Conservation (phyloP, 768 basidiomycete genomes). For the Glaciozyma martinii region DNA sequence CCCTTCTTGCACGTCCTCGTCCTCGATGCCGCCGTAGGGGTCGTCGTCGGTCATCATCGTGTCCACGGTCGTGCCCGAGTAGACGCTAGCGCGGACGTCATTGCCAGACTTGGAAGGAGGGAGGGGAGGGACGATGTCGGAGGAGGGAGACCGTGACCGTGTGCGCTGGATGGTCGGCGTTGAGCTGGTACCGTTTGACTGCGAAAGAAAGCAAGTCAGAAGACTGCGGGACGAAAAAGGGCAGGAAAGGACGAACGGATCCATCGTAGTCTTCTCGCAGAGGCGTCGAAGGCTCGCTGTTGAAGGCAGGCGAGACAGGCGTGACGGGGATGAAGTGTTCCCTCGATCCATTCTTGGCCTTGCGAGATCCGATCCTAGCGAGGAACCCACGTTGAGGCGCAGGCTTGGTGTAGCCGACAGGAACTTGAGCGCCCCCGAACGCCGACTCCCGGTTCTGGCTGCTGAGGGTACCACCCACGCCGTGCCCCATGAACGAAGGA, state of each 20-base stretch:
- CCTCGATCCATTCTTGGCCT: background rate
- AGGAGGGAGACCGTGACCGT: too few species aligned
- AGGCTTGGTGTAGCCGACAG: slow-evolving; percentile 2
- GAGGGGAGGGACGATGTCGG: background rate
- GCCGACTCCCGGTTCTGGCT: background rate
- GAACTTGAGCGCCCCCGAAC: background rate
- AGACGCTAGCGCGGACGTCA: background rate
- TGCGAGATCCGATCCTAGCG: slow-evolving; percentile 7
- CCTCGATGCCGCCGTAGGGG: slow-evolving; percentile 23
- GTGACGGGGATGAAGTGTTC: background rate
- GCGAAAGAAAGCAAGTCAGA: too few species aligned
- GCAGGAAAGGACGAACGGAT: too few species aligned
- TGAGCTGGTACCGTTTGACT: too few species aligned
- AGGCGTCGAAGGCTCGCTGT: too few species aligned
- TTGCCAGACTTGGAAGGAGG: slow-evolving; percentile 15
- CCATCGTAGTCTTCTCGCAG: too few species aligned
- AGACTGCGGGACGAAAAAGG: too few species aligned
- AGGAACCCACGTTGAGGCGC: slow-evolving; percentile 10
- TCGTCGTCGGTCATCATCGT: background rate
- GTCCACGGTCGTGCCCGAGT: background rate
- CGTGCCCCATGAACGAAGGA: background rate
- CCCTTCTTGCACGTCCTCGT: slow-evolving; percentile 3
- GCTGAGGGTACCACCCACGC: background rate
- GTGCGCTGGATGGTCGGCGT: too few species aligned
- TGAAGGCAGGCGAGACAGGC: background rate